phyloP scores from a whole-genome alignment of 495 filamentous ascomycete genomes.

The Arthonia radiata region DNA sequence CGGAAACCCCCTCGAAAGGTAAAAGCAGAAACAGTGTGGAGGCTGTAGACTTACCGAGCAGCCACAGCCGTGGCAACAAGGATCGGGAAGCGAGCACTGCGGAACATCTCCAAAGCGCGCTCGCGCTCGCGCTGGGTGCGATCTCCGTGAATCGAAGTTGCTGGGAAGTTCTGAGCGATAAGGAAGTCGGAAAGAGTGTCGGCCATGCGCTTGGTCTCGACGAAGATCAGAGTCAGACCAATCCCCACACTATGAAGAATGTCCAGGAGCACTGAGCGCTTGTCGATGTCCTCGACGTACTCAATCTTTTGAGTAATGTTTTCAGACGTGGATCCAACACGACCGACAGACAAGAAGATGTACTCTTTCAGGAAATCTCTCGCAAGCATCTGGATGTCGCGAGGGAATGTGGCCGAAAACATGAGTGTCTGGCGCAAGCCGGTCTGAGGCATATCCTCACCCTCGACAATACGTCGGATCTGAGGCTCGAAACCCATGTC shows the following conservation, averaged over 20 bases:
- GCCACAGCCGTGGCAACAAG: conserved; percentile 93
- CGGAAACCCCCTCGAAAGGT: no score
- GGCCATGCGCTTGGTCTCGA: conserved; percentile 99
- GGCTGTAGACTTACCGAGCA: conserved; percentile 29
- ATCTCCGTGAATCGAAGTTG: conserved; percentile 98
- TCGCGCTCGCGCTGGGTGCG: conserved; percentile 97
- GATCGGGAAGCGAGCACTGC: conserved; percentile 83
- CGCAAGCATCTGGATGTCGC: conserved; percentile 96
- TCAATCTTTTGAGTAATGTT: conserved; percentile 98
- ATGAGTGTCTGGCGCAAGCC: conserved; percentile 86
- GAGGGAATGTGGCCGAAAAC: conserved; percentile 97
- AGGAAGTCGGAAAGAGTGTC: conserved; percentile 93
- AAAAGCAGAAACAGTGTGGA: no score
- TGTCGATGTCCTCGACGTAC: conserved; percentile 91
- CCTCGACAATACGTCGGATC: conserved; percentile 93
- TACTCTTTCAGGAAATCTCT: conserved; percentile 96
- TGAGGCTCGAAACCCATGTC: conserved; percentile 99
- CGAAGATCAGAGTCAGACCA: conserved; percentile 89
- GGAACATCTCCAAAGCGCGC: conserved; percentile 79
- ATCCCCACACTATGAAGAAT: conserved; percentile 86
- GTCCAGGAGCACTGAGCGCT: conserved; percentile 89
- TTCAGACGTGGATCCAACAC: conserved; percentile 97
- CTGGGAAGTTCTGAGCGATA: conserved; percentile 92
- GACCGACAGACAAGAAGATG: conserved; percentile 92
- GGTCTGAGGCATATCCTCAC: conserved; percentile 84